Conservation (phyloP, 1,139 yeast species). For the Sugiyamaella neomexicana region DNA sequence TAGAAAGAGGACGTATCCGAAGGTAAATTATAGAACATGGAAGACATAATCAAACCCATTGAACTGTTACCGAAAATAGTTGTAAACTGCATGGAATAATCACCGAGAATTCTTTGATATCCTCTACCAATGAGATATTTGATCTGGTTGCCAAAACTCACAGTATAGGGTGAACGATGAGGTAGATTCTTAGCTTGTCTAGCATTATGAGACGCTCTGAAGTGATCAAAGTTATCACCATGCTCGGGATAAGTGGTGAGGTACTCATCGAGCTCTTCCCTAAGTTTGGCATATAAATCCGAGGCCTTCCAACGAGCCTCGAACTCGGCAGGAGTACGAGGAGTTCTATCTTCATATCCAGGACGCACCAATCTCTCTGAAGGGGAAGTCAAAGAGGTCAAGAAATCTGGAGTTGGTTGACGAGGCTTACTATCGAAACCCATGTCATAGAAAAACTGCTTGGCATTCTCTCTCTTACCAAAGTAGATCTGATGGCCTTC, state of each 20-base stretch:
- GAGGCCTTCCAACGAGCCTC: conserved; percentile 66
- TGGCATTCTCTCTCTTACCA: conserved; percentile 63
- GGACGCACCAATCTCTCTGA: conserved; percentile 56
- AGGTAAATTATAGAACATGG: conserved; percentile 67
- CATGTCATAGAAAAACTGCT: conserved; percentile 59
- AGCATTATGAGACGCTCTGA: conserved; percentile 56
- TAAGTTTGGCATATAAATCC: conserved; percentile 46
- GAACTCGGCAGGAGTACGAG: conserved; percentile 68
- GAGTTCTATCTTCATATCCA: conserved; percentile 65
- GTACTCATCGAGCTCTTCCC: conserved; percentile 46
- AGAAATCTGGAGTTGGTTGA: conserved; percentile 80
- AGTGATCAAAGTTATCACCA: conserved; percentile 36
- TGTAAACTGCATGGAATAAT: conserved; percentile 61
- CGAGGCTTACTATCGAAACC: conserved; percentile 73
- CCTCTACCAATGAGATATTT: conserved; percentile 62
- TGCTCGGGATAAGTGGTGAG: conserved; percentile 31
- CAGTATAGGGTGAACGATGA: conserved; percentile 61
- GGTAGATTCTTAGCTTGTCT: conserved; percentile 53
- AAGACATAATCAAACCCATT: conserved; percentile 73
- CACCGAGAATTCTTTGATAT: conserved; percentile 61
- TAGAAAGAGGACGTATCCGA: conserved; percentile 56
- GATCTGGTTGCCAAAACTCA: conserved; percentile 64
- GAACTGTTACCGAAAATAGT: conserved; percentile 62
- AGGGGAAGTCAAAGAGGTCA: conserved; percentile 78
- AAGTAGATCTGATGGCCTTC: conserved; percentile 76